Percentiles rank a stretch among this genome's conserved stretches.
Conservation (phyloP, 2,329 filamentous ascomycete species). For the Aspergillus fumigatiaffinis region DNA sequence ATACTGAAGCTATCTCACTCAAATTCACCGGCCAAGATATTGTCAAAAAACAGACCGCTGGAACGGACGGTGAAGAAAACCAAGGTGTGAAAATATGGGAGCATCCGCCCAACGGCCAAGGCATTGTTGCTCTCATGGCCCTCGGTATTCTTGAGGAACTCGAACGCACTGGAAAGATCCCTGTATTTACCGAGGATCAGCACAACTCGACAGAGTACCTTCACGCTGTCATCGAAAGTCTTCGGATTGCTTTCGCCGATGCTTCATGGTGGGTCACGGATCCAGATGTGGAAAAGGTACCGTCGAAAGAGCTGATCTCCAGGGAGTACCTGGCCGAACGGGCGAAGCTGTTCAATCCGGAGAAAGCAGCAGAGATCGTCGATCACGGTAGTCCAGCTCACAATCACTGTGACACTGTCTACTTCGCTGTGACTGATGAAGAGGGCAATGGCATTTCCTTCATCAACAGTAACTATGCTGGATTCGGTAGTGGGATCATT, state of each 20-base stretch:
- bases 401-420: conserved; percentile 86
- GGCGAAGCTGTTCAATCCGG: conserved; percentile 57
- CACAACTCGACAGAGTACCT: conserved; percentile 81
- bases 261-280: conserved; percentile 88
- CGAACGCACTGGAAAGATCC: conserved; percentile 70
- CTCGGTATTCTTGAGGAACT: conserved; percentile 87
- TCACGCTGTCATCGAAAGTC: conserved; percentile 80
- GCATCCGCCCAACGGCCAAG: conserved; percentile 93
- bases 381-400: conserved; percentile 79
- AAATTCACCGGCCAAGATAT: conserved; percentile 67
- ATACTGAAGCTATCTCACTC: conserved; percentile 80
- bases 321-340: conserved; percentile 71
- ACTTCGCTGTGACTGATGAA: conserved; percentile 79
- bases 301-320: conserved; percentile 65
- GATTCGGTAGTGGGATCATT: conserved; percentile 80
- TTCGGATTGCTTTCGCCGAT: conserved; percentile 87
- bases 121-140: conserved; percentile 90
- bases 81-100: conserved; percentile 80
- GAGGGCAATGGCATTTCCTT: conserved; percentile 89
- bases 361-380: conserved; percentile 50
- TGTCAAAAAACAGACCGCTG: conserved; percentile 42
- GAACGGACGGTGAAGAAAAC: conserved; percentile 40
- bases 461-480: conserved; percentile 92
- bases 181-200: conserved; percentile 63
- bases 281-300: conserved; percentile 67